Conservation (phyloP, 768 basidiomycete genomes). For the Myochromella boudieri region DNA sequence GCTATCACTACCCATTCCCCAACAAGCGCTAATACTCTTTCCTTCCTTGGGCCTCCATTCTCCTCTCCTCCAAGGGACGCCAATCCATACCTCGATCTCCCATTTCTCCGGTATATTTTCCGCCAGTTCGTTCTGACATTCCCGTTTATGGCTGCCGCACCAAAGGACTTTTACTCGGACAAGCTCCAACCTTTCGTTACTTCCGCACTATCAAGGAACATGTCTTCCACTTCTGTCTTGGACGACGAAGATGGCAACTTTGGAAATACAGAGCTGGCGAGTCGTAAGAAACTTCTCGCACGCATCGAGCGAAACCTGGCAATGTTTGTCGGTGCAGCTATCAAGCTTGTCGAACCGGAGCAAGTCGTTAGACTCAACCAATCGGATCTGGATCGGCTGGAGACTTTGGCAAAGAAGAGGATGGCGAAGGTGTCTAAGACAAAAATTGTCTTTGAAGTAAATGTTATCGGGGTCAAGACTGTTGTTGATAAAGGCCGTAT, state of each 20-base stretch:
- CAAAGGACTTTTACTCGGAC: constrained; percentile 87
- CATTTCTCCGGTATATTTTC: constrained; percentile 88
- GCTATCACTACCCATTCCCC: constrained; percentile 52
- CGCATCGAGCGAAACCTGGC: constrained; percentile 85
- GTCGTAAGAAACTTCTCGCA: constrained; percentile 64
- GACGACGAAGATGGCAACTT: constrained; percentile 52
- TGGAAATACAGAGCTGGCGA: constrained; percentile 46
- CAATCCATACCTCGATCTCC: constrained; percentile 62
- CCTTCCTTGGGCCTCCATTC: constrained; percentile 89
- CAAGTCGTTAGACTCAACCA: constrained; percentile 90
- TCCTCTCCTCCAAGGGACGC: constrained; percentile 62
- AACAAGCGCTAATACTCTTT: constrained; percentile 64
- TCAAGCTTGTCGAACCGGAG: constrained; percentile 81
- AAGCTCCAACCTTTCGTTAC: constrained; percentile 95
- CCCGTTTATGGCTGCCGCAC: constrained; percentile 89
- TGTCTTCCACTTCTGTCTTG: constrained; percentile 59
- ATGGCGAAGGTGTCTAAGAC: constrained; percentile 45
- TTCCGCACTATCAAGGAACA: constrained; percentile 77
- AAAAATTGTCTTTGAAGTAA: constrained; percentile 78
- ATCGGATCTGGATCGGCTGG: constrained; percentile 77
- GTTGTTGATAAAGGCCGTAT: constrained; percentile 84
- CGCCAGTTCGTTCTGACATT: constrained; percentile 93
- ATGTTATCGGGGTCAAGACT: constrained; percentile 84
- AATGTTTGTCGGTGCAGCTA: constrained; percentile 78
- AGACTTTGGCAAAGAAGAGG: constrained; percentile 65